Base-by-base conservation (phyloP, 352 stramenopile species). In the Peronospora tabacina region DNA sequence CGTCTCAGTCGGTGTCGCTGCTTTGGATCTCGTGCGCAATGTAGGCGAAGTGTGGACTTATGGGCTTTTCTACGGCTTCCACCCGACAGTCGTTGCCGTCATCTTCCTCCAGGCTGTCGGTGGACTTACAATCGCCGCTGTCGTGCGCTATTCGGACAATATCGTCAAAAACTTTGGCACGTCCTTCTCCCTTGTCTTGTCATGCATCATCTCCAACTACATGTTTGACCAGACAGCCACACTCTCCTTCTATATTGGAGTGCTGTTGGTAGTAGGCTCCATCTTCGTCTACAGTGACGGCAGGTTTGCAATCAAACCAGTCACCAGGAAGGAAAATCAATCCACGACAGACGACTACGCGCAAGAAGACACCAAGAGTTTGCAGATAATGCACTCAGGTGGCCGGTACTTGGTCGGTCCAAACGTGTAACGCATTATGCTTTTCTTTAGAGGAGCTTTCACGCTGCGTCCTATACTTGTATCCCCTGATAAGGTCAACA, bases 111-210 rank as follows among this genome's bases (percentile, higher is more conserved):
- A 94, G 55, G 83, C 81, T 10, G 76, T 89, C 12, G 83, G 83
- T 40, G 83, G 83, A 0, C 76, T 94, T 51, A 91, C 80, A 5
- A 86, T 92, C 55, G 83, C 83, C 6, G 81, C 79, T 0, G 83
- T 94, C 50, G 81, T 94, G 63, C 75, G 81, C 15, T 94, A 84
- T 68, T 91, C 83, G 50, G 83, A 94, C 77, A 94, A 94, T 55
- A 81, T 94, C 40, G 75, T 94, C 59, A 94, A 94, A 71, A 94
- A 92, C 61, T 94, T 94, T 48, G 83, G 78, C 65, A 91, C 83
- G 20, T 87, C 78, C 13, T 89, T 94, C 64, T 91, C 83, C 46
- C 69, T 94, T 47, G 76, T 94, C 54, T 75, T 94, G 28, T 90
- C 78, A 52, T 90, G 81, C 69, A 77, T 94, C 49, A 87, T 94